These are phyloP conservation scores for Chlamydomonas applanata DNA, from an alignment of 139 green algal species.

Conservation along the genomic window DNA sequence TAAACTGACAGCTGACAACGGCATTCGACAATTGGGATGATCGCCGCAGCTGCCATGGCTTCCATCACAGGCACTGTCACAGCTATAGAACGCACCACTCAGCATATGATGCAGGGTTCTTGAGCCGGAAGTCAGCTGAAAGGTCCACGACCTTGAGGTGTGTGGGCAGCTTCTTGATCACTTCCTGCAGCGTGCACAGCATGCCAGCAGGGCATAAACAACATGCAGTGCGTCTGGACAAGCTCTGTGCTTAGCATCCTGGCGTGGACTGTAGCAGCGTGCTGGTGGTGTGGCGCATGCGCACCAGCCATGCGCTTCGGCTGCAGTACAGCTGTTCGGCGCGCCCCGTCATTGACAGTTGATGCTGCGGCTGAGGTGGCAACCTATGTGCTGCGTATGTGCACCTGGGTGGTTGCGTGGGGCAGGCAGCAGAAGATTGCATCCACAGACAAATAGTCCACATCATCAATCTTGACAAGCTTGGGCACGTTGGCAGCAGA, in stretches of 20 bases:
- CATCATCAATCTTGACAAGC: conserved; percentile 88
- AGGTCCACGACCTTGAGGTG: conserved; percentile 95
- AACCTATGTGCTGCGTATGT: neutral
- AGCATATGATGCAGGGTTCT: conserved; percentile 78
- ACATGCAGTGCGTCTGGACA: no score
- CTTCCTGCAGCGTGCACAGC: conserved; percentile 65
- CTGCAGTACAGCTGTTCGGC: no score
- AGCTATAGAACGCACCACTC: conserved; percentile 95
- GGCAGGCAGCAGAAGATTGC: conserved; percentile 97
- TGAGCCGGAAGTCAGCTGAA: conserved; percentile 93
- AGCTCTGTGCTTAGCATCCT: no score
- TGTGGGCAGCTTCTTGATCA: conserved; percentile 77
- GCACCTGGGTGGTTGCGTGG: conserved; percentile 88
- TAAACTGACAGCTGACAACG: no score
- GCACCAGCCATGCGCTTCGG: no score
- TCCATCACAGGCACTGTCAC: neutral
- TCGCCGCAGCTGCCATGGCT: neutral
- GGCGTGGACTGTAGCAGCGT: no score
- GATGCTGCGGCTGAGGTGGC: neutral
- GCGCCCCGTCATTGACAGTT: no score
- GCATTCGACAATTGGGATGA: no score
- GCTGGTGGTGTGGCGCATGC: no score
- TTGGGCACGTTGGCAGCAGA: conserved; percentile 61
- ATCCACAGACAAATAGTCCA: conserved; percentile 81
- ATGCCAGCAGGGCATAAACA: neutral